Evolutionary conservation across 2,329 filamentous ascomycete genomes (phyloP).

Genomic region (Annulohypoxylon truncatum): DNA sequence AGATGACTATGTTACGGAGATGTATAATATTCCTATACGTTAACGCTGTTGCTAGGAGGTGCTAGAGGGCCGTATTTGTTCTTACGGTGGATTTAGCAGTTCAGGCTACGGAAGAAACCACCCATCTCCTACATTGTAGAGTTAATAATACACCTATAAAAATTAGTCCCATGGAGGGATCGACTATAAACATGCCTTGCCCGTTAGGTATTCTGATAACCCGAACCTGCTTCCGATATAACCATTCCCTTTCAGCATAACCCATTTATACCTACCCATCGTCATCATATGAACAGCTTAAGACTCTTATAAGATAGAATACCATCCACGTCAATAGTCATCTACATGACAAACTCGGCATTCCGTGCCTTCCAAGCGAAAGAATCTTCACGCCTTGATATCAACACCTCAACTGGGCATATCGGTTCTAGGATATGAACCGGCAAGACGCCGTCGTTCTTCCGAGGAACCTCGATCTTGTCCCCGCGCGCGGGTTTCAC

Average conservation of each 20-base stretch:
- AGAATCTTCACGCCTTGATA: slow-evolving; percentile 35
- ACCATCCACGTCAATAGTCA: not conserved
- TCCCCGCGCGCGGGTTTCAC: slow-evolving; percentile 34
- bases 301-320: not conserved
- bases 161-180: not conserved
- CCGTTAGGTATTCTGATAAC: slow-evolving; percentile 5
- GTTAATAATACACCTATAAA: slow-evolving; percentile 5
- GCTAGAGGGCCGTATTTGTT: not conserved
- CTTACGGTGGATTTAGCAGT: not conserved
- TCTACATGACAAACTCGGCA: slow-evolving; percentile 35
- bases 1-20: not conserved
- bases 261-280: slow-evolving; percentile 9
- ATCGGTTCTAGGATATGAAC: slow-evolving; percentile 50
- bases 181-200: slow-evolving; percentile 11
- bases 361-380: not conserved
- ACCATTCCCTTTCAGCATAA: slow-evolving; percentile 3
- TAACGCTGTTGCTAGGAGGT: too few relatives aligned
- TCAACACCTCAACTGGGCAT: slow-evolving; percentile 42
- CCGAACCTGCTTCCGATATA: not conserved
- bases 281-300: slow-evolving; percentile 9
- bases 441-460: slow-evolving; percentile 48
- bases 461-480: slow-evolving; percentile 45
- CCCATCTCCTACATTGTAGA: not conserved
- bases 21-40: not conserved
- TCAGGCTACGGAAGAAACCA: not conserved